phyloP scores from a whole-genome alignment of 2,329 filamentous ascomycete species.

The Fusarium sp. region DNA sequence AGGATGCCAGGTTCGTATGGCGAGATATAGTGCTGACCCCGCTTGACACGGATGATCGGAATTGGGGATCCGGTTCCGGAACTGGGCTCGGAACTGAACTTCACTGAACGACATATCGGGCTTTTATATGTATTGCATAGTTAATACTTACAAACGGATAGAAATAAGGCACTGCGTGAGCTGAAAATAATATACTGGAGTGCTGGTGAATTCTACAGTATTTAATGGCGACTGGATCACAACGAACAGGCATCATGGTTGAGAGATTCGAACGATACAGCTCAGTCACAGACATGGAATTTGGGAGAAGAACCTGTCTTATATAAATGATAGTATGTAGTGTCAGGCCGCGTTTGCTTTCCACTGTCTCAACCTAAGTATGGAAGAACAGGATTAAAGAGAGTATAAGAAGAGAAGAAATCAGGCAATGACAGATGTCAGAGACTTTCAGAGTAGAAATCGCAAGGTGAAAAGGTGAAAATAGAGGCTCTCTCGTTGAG shows the following conservation, averaged over 20 bases:
- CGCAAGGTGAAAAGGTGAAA: not conserved
- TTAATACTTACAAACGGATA: no score
- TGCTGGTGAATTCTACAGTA: not conserved
- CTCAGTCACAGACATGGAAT: not conserved
- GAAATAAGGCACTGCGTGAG: no score
- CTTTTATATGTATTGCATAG: not conserved
- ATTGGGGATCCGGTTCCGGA: not conserved
- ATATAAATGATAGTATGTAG: not conserved
- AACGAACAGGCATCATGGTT: fast-evolving
- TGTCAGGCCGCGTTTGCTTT: not conserved
- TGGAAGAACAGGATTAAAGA: not conserved
- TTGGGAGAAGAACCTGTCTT: not conserved
- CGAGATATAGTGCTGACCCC: not conserved
- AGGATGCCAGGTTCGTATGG: not conserved
- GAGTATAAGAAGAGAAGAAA: not conserved
- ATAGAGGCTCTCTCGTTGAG: not conserved
- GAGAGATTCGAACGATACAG: not conserved
- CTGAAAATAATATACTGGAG: not conserved
- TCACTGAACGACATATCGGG: not conserved
- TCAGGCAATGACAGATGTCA: not conserved
- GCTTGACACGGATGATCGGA: conserved; percentile 1
- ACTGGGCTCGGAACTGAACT: not conserved
- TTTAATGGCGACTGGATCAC: not conserved
- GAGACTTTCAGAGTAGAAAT: not conserved
- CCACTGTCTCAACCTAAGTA: not conserved